Evolutionary conservation across 768 basidiomycete species (phyloP).

Genomic region (Tulasnella sp.): DNA sequence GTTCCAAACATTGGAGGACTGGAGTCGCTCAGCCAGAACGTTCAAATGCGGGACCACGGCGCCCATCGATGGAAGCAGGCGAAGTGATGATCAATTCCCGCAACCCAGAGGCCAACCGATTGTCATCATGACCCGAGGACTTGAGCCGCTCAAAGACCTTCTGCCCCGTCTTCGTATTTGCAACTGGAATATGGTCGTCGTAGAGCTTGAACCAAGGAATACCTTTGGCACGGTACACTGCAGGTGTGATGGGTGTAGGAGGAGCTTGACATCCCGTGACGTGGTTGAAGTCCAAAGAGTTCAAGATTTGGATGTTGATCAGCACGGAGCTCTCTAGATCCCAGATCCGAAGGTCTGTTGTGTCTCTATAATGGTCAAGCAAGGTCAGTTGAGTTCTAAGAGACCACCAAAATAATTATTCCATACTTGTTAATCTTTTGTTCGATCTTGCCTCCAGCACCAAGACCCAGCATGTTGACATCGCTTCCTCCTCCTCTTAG

Average conservation of each 20-base stretch:
- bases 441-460: slow-evolving; percentile 1
- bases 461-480: background rate
- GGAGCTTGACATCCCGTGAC: background rate
- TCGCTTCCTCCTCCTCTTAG: background rate
- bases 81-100: too few relatives aligned
- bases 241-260: background rate
- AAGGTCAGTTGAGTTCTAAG: background rate
- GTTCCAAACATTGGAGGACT: too few relatives aligned
- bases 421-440: background rate
- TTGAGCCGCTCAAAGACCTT: too few relatives aligned
- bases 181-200: background rate
- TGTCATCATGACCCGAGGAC: too few relatives aligned
- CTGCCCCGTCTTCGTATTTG: too few relatives aligned
- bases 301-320: background rate
- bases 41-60: too few relatives aligned
- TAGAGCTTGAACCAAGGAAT: background rate
- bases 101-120: too few relatives aligned
- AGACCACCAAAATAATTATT: background rate
- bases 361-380: background rate
- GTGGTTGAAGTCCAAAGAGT: background rate
- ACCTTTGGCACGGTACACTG: background rate
- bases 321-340: background rate
- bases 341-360: background rate
- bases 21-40: too few relatives aligned
- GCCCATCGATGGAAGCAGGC: too few relatives aligned